phyloP scores from a whole-genome alignment of 495 filamentous ascomycete genomes.

The Penicillium flavigenum region DNA sequence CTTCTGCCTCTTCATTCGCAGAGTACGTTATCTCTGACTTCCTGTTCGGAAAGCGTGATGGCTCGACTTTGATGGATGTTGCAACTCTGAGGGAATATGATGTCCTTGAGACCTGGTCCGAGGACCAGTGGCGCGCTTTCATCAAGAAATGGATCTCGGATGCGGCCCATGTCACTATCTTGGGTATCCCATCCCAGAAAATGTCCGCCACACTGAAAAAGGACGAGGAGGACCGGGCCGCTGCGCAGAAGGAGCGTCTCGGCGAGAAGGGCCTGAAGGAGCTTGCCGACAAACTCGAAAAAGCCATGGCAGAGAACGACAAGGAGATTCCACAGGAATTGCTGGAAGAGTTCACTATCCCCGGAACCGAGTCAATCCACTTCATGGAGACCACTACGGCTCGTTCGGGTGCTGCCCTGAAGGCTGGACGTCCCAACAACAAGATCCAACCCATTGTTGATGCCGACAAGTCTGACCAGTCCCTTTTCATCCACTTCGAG shows the following conservation, averaged over 20 bases:
- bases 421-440: conserved; percentile 65
- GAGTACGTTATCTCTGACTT: conserved; percentile 85
- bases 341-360: conserved; percentile 77
- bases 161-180: conserved; percentile 79
- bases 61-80: conserved; percentile 71
- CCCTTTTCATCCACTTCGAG: conserved; percentile 96
- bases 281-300: conserved; percentile 72
- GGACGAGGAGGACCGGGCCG: conserved; percentile 61
- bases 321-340: conserved; percentile 72
- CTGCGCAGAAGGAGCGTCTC: conserved; percentile 57
- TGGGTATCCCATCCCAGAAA: conserved; percentile 76
- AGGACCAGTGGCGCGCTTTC: conserved; percentile 79
- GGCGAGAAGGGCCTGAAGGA: conserved; percentile 67
- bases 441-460: conserved; percentile 76
- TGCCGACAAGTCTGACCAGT: conserved; percentile 58
- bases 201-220: conserved; percentile 70
- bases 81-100: conserved; percentile 72
- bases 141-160: conserved; percentile 82
- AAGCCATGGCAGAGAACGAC: conserved; percentile 78
- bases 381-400: conserved; percentile 89
- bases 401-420: conserved; percentile 74
- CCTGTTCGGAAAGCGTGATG: conserved; percentile 83
- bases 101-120: conserved; percentile 71
- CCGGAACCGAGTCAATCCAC: conserved; percentile 81
- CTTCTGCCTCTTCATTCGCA: conserved; percentile 69